These are phyloP conservation scores for Lolium rigidum DNA, from an alignment of 176 grass and related monocot species.

Conservation along the genomic window DNA sequence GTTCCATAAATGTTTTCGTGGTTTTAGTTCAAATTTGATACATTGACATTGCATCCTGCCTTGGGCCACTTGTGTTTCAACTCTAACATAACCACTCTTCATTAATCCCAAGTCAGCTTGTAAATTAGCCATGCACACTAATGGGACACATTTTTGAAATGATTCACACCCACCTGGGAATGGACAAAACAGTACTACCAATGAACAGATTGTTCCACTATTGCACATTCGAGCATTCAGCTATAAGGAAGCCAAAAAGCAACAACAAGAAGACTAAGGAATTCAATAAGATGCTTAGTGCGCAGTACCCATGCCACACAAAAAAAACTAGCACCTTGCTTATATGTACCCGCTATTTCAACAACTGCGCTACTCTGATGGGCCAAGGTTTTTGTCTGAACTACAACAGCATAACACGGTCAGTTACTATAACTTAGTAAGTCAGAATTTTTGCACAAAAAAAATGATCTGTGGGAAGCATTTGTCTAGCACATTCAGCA, in stretches of 20 bases:
- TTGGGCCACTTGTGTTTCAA: background rate
- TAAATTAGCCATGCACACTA: background rate
- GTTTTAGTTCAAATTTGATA: no score
- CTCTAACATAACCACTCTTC: background rate
- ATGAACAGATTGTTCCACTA: background rate
- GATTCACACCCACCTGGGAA: background rate
- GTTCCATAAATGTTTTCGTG: no score
- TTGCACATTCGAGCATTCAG: slow-evolving; percentile 31
- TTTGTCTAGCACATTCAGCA: slow-evolving; percentile 9
- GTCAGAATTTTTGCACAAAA: slow-evolving; percentile 45
- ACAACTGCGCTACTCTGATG: slow-evolving; percentile 36
- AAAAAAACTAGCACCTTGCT: background rate
- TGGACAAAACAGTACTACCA: background rate
- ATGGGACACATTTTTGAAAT: background rate
- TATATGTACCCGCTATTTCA: slow-evolving; percentile 32
- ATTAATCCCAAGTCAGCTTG: background rate
- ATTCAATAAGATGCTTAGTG: background rate
- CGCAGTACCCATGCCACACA: slow-evolving; percentile 20
- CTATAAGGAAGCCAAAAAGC: background rate
- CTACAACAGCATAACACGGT: background rate
- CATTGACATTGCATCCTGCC: no score
- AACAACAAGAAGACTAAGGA: background rate
- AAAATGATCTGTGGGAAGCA: slow-evolving; percentile 12
- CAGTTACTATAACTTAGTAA: slow-evolving; percentile 31
- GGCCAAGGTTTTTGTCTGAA: slow-evolving; percentile 1